Evolutionary conservation across 140 eudicot species (phyloP), one percentile per base, ranked within the genome.

Genomic region (Bidens hawaiensis): DNA sequence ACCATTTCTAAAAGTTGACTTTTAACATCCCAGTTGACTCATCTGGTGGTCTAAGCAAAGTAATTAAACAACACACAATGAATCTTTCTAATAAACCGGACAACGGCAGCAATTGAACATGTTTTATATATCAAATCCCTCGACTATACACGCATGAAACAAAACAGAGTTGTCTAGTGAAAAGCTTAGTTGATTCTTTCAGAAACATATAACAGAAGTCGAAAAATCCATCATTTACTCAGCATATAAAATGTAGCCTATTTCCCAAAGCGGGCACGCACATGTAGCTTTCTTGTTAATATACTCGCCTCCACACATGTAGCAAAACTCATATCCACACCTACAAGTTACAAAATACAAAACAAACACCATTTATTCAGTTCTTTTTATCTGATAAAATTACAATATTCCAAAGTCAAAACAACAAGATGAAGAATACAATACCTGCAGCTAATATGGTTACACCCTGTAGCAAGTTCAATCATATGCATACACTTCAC

Each of bases 401-500:
- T 12, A 52, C 23, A 10, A 10, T 36, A 9, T 10, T 36, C 15
- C 43, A 36, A 6, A 36, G 13, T 3, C 43, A 36, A 48, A 22
- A 8, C 3, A 67, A n/a, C 17, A 24, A 17, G 43, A 46, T 21
- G 6, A 42, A 14, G 45, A 25, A 59, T 49, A 52, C 68, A n/a
- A 22, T 78, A 87, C 95, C 93, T 87, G 94, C 96, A 87, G 28
- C 34, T 66, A 6, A 87, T 87, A 69, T 87, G 93, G 75, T 81
- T 65, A 78, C 93, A 87, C 28, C 95, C 95, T 40, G 31, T 55
- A 16, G 66, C 80, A 71, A 87, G 88, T 40, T 85, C 89, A 60
- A 87, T 66, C 78, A 87, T 76, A 66, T 79, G 75, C 62, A 12
- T 70, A 70, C 96, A 87, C 70, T 78, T 64, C 2, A 34, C 28